Base-by-base conservation (phyloP, 2,329 filamentous ascomycete genomes). In the Xylariomycetidae sp. region DNA sequence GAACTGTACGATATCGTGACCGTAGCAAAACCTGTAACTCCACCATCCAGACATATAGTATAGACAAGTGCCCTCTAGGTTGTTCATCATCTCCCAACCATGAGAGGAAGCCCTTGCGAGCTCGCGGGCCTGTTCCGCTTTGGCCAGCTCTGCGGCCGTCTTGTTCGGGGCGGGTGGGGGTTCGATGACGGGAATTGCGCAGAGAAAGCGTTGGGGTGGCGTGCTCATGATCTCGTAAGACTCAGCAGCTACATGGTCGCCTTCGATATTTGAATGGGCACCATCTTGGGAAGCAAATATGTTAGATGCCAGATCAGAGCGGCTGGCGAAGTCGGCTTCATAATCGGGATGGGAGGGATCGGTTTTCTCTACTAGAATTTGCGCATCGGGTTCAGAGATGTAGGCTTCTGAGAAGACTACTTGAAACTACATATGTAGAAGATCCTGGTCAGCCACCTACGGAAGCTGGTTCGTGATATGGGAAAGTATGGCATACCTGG, bases 21-120 rank as follows among this genome's bases (percentile, higher is more conserved):
- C 86, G 63, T 94, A 92, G 69, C 89, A 96, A 60, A 95, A 95
- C 49, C 82, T 85, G 62, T 96, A 96, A 54, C 85, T 92, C 89
- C 89, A 96, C 89, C 89, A 96, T 0, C 89, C 89, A 1, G 80
- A 85, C 45, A 88, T 66, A 44, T 71, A 77, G 65, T 90, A 94
- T 43, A 96, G 75, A 59, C 89, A 96, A 31, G 75, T 74, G 4
- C 81, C 84, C 33, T 89, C 76, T 61, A 96, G 82, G 16, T 81
- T 79, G 44, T 77, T 74, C 31, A 96, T 67, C 15, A 96, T 70
- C 51, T 92, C 84, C 73, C 86, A 85, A 5, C 89, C 89, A 30
- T 80, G 80, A 19, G 78, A 73, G 2, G 82, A 85, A 1, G 88
- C 89, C 16, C 85, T 79, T 25, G 74, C 77, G 8, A 94, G 72